Evolutionary conservation across 2,329 filamentous ascomycete genomes (phyloP).

Genomic region (Fusarium veterinarium): DNA sequence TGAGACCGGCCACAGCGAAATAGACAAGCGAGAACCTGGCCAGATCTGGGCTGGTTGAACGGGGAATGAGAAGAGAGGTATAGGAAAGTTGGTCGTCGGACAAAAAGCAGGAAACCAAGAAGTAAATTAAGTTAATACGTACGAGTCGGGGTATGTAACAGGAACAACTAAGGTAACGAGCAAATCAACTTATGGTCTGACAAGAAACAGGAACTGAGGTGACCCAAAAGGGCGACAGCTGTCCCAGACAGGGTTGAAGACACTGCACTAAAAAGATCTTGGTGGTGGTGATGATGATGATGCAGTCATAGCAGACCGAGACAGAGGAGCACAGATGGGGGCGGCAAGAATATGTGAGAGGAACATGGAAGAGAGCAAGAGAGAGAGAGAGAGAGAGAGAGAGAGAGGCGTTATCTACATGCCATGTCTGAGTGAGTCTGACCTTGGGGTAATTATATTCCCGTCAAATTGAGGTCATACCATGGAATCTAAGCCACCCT

Average conservation of each 20-base stretch:
- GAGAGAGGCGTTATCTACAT: constrained; percentile 4
- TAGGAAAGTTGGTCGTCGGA: background rate
- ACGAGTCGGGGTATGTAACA: constrained; percentile 4
- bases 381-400: background rate
- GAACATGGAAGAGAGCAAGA: background rate
- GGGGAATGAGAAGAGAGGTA: constrained; percentile 3
- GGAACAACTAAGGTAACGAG: constrained; percentile 1
- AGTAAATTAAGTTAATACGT: constrained; percentile 11
- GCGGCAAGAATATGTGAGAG: background rate
- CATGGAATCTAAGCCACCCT: constrained; percentile 5
- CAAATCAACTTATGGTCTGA: background rate
- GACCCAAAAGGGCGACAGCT: constrained; percentile 14
- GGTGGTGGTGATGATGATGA: constrained; percentile 7
- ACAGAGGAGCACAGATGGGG: background rate
- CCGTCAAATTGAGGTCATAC: constrained; percentile 12
- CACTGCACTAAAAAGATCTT: background rate
- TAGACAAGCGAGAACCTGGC: constrained; percentile 8
- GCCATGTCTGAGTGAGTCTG: background rate
- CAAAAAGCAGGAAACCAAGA: constrained; percentile 8
- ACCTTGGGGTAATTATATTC: constrained; percentile 24
- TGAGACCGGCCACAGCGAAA: constrained; percentile 43
- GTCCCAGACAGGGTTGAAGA: constrained; percentile 22
- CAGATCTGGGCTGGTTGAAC: constrained; percentile 1
- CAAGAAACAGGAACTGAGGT: constrained; percentile 13
- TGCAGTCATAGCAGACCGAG: constrained; percentile 19